Percentiles rank a stretch among this genome's conserved stretches.
These are phyloP conservation scores for Trichoderma arundinaceum DNA, from an alignment of 2,329 filamentous ascomycete genomes.

Conservation along the genomic window DNA sequence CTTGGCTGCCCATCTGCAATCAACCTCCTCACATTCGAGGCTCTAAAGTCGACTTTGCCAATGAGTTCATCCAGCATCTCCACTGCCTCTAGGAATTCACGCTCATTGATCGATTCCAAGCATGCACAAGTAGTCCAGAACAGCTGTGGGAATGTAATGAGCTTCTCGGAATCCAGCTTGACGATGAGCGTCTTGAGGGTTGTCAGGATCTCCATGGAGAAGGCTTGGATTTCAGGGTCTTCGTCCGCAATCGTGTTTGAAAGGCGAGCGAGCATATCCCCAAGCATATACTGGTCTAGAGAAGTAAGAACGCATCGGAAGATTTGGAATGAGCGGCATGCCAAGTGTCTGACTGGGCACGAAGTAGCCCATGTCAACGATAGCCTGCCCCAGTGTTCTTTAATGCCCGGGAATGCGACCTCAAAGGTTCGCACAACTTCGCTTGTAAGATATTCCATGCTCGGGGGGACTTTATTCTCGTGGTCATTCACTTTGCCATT, in stretches of 20 bases:
- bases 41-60: slow-evolving; percentile 79
- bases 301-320: slow-evolving; percentile 93
- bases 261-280: slow-evolving; percentile 92
- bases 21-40: slow-evolving; percentile 69
- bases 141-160: slow-evolving; percentile 89
- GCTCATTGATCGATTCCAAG: slow-evolving; percentile 93
- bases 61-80: slow-evolving; percentile 90
- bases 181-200: slow-evolving; percentile 90
- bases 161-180: slow-evolving; percentile 77
- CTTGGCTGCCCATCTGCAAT: slow-evolving; percentile 80
- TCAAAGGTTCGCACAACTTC: slow-evolving; percentile 87
- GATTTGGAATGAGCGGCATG: slow-evolving; percentile 96
- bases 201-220: slow-evolving; percentile 96
- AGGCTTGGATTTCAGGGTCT: slow-evolving; percentile 91
- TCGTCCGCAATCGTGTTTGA: slow-evolving; percentile 98
- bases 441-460: slow-evolving; percentile 84
- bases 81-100: slow-evolving; percentile 88
- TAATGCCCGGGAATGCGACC: slow-evolving; percentile 81
- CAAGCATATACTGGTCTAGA: slow-evolving; percentile 90
- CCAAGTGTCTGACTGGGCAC: slow-evolving; percentile 91
- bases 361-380: slow-evolving; percentile 96
- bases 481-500: slow-evolving; percentile 77
- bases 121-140: slow-evolving; percentile 99
- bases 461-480: slow-evolving; percentile 79
- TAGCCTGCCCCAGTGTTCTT: slow-evolving; percentile 88